Conservation (phyloP, 176 grass and related monocot species). For the Ananas comosus region DNA sequence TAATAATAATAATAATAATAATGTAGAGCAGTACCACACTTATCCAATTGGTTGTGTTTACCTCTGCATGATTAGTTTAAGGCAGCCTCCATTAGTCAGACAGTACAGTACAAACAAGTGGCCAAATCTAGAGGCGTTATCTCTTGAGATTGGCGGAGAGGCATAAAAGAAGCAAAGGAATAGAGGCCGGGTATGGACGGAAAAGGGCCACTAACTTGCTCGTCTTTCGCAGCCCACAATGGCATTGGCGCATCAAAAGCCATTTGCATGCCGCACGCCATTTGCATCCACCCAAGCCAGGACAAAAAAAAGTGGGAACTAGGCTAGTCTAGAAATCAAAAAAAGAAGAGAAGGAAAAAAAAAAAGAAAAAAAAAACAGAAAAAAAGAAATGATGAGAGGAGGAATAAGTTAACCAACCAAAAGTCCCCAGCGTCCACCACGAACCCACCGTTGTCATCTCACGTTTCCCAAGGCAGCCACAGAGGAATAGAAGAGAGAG, state of each 20-base stretch:
- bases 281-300: background rate
- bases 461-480: background rate
- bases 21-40: too few relatives aligned
- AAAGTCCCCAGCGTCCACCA: background rate
- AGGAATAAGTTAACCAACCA: background rate
- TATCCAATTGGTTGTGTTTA: too few relatives aligned
- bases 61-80: too few relatives aligned
- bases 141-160: background rate
- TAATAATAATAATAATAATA: too few relatives aligned
- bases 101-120: background rate
- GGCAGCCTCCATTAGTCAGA: too few relatives aligned
- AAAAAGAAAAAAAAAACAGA: background rate
- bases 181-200: background rate
- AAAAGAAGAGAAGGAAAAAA: background rate
- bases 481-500: background rate
- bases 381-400: background rate
- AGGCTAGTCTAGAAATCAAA: background rate
- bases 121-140: background rate
- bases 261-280: background rate
- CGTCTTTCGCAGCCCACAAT: conserved; percentile 2
- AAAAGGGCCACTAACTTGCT: background rate
- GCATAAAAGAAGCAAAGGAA: background rate
- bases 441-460: background rate
- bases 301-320: background rate
- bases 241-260: background rate